Base-by-base conservation (phyloP, 2,329 filamentous ascomycete genomes). In the Trichoderma lentiforme region DNA sequence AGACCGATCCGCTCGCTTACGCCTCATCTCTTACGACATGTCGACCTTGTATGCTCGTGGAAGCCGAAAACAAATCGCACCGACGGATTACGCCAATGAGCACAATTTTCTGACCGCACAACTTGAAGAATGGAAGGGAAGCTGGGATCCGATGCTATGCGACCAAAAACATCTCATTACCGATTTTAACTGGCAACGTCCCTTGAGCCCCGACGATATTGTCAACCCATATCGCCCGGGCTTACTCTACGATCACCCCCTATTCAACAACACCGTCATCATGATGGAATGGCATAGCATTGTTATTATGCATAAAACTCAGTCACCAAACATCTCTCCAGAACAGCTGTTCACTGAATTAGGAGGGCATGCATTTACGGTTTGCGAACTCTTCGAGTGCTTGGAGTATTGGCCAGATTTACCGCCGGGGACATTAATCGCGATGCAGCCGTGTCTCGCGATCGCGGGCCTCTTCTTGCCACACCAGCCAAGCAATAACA, bases 391-490 rank as follows among this genome's bases (percentile, higher is more conserved):
- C 72, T 94, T 94, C 72, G 94, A 97, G 81, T 89, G 92, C 1
- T 87, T 98, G 47, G 88, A 93, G 75, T 86, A 87, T 72, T 96
- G 91, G 85, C 90, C 92, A 0, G 84, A 87, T 1, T 89, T 89
- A 24, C 92, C 92, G 0, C 88, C 88, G 30, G 94, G 94, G 1
- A 88, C 89, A 14, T 82, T 95, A 15, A 84, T 97, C 32, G 87
- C 91, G 56, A 88, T 92, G 56, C 94, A 97, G 78, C 90, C 93
- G 14, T 90, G 89, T 75, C 83, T 98, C 43, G 91, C 90, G 0
- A 91, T 98, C 72, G 90, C 92, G 2, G 87, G 89, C 12, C 84
- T 97, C 66, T 96, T 96, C 78, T 82, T 98, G n/a, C 93, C 92
- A 0, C 90, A 89, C 74, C 92, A 97, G 73, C 78, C 84, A 30